phyloP scores from a whole-genome alignment of 768 basidiomycete genomes.

The Plicaturopsis crispa region DNA sequence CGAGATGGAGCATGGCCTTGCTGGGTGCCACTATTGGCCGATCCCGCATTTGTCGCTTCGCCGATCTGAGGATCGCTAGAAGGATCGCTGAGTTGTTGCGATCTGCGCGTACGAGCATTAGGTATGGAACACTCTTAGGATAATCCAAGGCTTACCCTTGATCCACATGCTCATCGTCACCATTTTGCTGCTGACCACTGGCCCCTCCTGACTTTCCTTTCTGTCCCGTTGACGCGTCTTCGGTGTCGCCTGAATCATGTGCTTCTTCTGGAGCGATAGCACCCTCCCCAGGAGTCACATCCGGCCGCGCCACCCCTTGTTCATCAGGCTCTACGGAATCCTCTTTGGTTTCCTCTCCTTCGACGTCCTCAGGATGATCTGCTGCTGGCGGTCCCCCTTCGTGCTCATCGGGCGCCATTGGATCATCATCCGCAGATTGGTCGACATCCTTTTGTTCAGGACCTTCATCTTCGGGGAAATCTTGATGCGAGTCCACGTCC shows the following conservation, averaged over 20 bases:
- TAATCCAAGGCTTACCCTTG: not conserved
- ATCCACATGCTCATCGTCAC: not conserved
- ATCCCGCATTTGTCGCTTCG: slow-evolving; percentile 20
- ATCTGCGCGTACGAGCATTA: slow-evolving; percentile 9
- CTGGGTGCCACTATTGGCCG: slow-evolving; percentile 35
- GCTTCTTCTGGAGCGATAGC: slow-evolving; percentile 23
- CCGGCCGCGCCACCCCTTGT: slow-evolving; percentile 31
- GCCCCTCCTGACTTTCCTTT: not conserved
- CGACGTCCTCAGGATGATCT: slow-evolving; percentile 21
- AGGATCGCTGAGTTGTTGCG: slow-evolving; percentile 13
- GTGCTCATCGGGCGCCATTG: slow-evolving; percentile 25
- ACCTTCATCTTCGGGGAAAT: slow-evolving; percentile 17
- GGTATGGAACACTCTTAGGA: too few relatives aligned
- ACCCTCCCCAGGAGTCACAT: slow-evolving; percentile 36
- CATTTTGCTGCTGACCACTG: not conserved
- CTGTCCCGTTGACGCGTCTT: not conserved
- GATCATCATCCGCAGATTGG: slow-evolving; percentile 13
- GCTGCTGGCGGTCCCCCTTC: slow-evolving; percentile 16
- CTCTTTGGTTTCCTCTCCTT: slow-evolving; percentile 20
- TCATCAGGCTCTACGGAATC: slow-evolving; percentile 21
- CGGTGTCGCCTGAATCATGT: not conserved
- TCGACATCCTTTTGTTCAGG: slow-evolving; percentile 13
- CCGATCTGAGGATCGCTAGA: slow-evolving; percentile 10
- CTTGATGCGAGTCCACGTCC: slow-evolving; percentile 17
- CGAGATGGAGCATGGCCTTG: slow-evolving; percentile 34